Evolutionary conservation across 441 rosid species (phyloP), one percentile per base, ranked within the genome.

Genomic region (Caryocar brasiliense): DNA sequence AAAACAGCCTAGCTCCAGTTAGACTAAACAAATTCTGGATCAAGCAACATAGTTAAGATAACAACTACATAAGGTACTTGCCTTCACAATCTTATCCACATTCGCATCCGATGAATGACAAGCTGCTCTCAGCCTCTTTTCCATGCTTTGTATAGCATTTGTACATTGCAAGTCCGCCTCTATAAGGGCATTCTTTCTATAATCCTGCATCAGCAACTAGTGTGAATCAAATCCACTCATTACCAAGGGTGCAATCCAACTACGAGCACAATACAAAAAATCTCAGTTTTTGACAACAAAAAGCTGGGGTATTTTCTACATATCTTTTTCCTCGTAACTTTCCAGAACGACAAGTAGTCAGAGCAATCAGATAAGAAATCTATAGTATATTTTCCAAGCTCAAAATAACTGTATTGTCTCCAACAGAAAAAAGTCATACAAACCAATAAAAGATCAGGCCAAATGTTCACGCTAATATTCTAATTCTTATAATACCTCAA

Each of bases 51-150:
- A 29, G 28, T 42, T 8, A 34, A 22, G 47, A 25, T 9, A 39
- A 26, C 17, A 22, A 21, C n/a, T 18, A 28, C 12, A 45, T 20
- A 34, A 33, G 40, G 18, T 22, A 46, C 72, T 51, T 65, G 88
- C 99, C 89, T 86, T 88, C 32, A 86, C 80, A 61, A 86, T 73
- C 56, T 71, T 84, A 57, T 89, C 95, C 58, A 86, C 59, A 66
- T 59, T 83, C 22, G 88, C 85, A 75, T 79, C 82, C 47, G 85
- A 74, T 66, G 92, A 74, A 75, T 86, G 86, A 61, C 99, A 93
- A 65, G 97, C 97, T 52, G 93, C 79, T 67, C 99, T 78, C 62
- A 93, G 73, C 59, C 80, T 86, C 79, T 77, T 86, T 64, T 85
- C 99, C 99, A 93, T 88, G 46, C 80, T 78, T 63, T 77, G 97